These are phyloP conservation scores for Corchorus olitorius DNA, from an alignment of 345 rosid genomes.

Conservation along the genomic window DNA sequence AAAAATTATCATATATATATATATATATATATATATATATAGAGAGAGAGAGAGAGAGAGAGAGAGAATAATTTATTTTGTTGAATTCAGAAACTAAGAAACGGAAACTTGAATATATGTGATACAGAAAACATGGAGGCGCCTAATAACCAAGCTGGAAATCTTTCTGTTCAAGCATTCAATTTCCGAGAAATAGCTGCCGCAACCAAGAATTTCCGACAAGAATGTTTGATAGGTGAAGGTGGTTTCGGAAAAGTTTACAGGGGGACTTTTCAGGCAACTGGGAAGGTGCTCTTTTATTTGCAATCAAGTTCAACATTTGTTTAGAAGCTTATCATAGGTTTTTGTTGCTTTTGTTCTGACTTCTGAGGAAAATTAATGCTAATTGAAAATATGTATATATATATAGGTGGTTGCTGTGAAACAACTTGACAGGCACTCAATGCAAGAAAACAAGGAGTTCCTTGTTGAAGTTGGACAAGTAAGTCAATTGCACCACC, in stretches of 20 bases:
- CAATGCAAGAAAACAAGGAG: conserved; percentile 44
- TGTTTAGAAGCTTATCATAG: background rate
- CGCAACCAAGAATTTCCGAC: conserved; percentile 77
- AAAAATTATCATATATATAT: too few species aligned
- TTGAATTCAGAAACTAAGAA: conserved; percentile 29
- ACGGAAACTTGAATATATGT: conserved; percentile 12
- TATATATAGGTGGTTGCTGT: conserved; percentile 45
- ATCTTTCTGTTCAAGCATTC: conserved; percentile 33
- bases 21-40: too few species aligned
- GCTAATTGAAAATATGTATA: background rate
- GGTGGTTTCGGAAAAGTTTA: conserved; percentile 81
- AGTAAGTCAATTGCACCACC: conserved; percentile 43
- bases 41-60: too few species aligned
- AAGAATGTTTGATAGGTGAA: conserved; percentile 73
- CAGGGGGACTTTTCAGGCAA: conserved; percentile 64
- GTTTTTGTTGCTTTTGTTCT: background rate
- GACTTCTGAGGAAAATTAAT: background rate
- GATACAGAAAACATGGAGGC: conserved; percentile 17
- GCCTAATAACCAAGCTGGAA: background rate
- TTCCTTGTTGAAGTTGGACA: conserved; percentile 43
- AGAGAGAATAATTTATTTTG: background rate
- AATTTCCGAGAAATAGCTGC: conserved; percentile 71
- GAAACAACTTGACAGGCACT: conserved; percentile 61
- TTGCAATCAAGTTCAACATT: background rate
- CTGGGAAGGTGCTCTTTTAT: conserved; percentile 49